Base-by-base conservation (phyloP, 768 basidiomycete genomes). In the Mycena albidolilacea region DNA sequence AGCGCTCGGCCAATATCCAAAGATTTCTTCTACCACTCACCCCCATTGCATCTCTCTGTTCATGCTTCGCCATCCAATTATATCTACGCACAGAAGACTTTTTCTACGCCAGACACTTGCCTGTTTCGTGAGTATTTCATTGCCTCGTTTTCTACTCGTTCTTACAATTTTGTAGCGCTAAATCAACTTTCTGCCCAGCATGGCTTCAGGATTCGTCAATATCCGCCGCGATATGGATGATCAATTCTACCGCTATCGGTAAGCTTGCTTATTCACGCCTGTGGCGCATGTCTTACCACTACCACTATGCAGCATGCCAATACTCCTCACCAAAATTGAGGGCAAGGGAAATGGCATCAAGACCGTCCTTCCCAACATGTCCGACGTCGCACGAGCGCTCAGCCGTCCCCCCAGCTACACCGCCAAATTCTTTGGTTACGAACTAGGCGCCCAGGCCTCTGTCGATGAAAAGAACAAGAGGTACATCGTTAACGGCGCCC, bases 331-430 rank as follows among this genome's bases (percentile, higher is more conserved):
- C 75, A 99, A 99, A 87, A 97, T 99, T 44, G 98, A 99, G 85
- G 98, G 98, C 78, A 97, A 97, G 84, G 98, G 98, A 72, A 99
- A 99, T 82, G 98, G 98, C 79, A 99, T 99, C 85, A 99, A 99
- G 87, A 99, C 98, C 58, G 97, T 99, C 80, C 85, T 98, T 66
- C 97, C 97, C 21, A 99, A 99, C 85, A 98, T 99, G 96, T 91
- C 95, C 71, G 98, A 99, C 83, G 93, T 99, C 76, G 96, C 97
- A 60, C 93, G 96, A 75, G 97, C 98, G 57, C 90, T 99, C 76
- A 95, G 93, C 79, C 93, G 98, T 70, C 97, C 97, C 71, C 94
- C 98, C 37, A 90, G 97, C 54, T 98, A 99, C 82, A 94, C 97
- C 74, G 98, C 97, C 83, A 99, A 99, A 84, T 99, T 97, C 88